phyloP scores from a whole-genome alignment of 768 basidiomycete genomes.

The Hygrocybe punicea region DNA sequence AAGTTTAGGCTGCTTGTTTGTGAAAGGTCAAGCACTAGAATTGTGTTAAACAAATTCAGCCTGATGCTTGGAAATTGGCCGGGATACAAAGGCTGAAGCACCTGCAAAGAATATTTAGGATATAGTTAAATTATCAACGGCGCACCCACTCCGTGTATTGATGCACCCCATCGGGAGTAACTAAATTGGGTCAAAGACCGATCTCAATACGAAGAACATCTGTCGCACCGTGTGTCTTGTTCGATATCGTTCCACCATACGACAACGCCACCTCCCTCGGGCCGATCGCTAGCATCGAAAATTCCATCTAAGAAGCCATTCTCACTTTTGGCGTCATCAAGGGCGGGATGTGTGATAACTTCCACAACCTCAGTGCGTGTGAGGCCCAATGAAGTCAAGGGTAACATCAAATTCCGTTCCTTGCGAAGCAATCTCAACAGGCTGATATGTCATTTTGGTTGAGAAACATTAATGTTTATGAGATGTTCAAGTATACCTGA shows the following conservation, averaged over 20 bases:
- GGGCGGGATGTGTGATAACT: slow-evolving; percentile 61
- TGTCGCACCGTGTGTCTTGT: slow-evolving; percentile 64
- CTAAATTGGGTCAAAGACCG: slow-evolving; percentile 22
- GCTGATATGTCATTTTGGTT: slow-evolving; percentile 9
- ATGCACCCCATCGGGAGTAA: slow-evolving; percentile 51
- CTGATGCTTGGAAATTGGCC: slow-evolving; percentile 74
- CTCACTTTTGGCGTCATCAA: slow-evolving; percentile 51
- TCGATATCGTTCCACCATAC: slow-evolving; percentile 91
- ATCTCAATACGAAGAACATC: slow-evolving; percentile 8
- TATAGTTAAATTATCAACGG: background rate
- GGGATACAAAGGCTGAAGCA: slow-evolving; percentile 75
- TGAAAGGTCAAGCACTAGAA: slow-evolving; percentile 80
- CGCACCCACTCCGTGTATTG: slow-evolving; percentile 46
- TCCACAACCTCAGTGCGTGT: slow-evolving; percentile 63
- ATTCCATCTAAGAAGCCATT: slow-evolving; percentile 59
- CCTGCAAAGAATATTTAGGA: slow-evolving; percentile 34
- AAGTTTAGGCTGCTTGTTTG: slow-evolving; percentile 56
- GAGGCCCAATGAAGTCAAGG: slow-evolving; percentile 62
- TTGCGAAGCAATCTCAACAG: slow-evolving; percentile 69
- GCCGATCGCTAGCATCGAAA: slow-evolving; percentile 88
- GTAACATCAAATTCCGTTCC: slow-evolving; percentile 61
- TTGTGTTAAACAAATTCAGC: slow-evolving; percentile 78
- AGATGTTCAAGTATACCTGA: slow-evolving; percentile 30
- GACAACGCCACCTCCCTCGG: slow-evolving; percentile 71
- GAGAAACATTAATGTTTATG: background rate